Conservation (phyloP, 345 rosid species). For the Eucalyptus regnans region DNA sequence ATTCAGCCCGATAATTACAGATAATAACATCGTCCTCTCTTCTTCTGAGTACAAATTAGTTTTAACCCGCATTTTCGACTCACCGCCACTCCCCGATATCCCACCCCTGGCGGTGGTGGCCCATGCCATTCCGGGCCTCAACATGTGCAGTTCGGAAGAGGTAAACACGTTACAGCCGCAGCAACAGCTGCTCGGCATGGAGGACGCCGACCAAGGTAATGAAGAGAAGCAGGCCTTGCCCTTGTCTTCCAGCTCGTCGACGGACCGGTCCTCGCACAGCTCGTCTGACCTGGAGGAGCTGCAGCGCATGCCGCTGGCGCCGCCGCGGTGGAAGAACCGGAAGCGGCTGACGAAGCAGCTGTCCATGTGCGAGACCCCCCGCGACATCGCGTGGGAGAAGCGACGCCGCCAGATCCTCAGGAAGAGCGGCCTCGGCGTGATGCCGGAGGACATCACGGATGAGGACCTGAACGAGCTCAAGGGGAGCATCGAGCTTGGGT, state of each 20-base stretch:
- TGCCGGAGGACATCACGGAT: constrained; percentile 22
- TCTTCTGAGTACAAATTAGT: neutral
- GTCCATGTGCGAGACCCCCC: constrained; percentile 33
- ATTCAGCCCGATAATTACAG: neutral
- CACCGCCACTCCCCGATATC: neutral
- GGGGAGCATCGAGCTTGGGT: constrained; percentile 33
- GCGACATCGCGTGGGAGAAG: constrained; percentile 38
- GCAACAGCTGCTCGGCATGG: neutral
- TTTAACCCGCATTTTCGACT: neutral
- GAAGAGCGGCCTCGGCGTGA: neutral
- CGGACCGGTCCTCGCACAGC: neutral
- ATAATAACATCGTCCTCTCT: neutral
- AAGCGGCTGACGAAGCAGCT: constrained; percentile 29
- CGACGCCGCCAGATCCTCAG: constrained; percentile 17
- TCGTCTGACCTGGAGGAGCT: constrained; percentile 12
- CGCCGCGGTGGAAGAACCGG: constrained; percentile 8
- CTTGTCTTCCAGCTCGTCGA: neutral
- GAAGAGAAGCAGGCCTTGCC: neutral
- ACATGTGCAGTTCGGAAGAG: neutral
- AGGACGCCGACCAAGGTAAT: neutral
- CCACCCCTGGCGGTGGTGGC: neutral
- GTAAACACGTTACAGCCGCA: neutral
- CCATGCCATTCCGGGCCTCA: neutral
- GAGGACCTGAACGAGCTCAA: constrained; percentile 29
- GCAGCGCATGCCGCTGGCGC: constrained; percentile 17